Evolutionary conservation across 2,329 filamentous ascomycete species (phyloP).

Genomic region (Dactylella cylindrospora): DNA sequence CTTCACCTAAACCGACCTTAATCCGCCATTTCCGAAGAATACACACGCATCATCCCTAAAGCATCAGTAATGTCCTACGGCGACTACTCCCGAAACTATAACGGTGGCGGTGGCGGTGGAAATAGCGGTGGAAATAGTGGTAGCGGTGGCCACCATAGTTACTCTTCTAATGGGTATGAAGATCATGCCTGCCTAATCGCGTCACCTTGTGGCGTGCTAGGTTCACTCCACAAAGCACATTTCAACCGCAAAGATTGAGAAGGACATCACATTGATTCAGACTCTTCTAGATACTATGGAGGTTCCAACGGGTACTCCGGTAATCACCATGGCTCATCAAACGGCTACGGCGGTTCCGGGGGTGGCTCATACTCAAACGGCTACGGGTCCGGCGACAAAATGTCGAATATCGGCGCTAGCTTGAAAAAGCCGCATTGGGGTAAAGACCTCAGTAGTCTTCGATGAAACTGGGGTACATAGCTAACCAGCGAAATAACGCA

Average conservation of each 20-base stretch:
- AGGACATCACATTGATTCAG: too few relatives aligned
- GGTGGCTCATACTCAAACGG: constrained; percentile 52
- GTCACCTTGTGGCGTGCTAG: too few relatives aligned
- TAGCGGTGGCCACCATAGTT: constrained; percentile 12
- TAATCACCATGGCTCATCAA: constrained; percentile 47
- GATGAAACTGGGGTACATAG: too few relatives aligned
- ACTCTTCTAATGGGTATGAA: constrained; percentile 41
- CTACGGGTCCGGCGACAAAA: constrained; percentile 77
- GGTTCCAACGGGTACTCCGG: constrained; percentile 57
- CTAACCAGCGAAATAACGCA: too few relatives aligned
- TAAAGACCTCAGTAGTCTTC: constrained; percentile 57
- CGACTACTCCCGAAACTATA: constrained; percentile 35
- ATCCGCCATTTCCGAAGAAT: too few relatives aligned
- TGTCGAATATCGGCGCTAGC: constrained; percentile 84
- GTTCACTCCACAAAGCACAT: too few relatives aligned
- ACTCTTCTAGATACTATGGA: constrained; percentile 53
- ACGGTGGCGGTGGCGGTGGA: constrained; percentile 14
- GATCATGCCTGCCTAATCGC: too few relatives aligned
- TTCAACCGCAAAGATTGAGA: too few relatives aligned
- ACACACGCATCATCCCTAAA: too few relatives aligned
- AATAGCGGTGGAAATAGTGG: neutral
- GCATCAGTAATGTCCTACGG: constrained; percentile 41
- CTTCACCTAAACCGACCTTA: too few relatives aligned
- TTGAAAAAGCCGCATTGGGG: constrained; percentile 88
- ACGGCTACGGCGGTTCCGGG: constrained; percentile 49